These are phyloP conservation scores for Sanghuangporus sanghuang DNA, from an alignment of 1,284 basidiomycete species.

Conservation along the genomic window DNA sequence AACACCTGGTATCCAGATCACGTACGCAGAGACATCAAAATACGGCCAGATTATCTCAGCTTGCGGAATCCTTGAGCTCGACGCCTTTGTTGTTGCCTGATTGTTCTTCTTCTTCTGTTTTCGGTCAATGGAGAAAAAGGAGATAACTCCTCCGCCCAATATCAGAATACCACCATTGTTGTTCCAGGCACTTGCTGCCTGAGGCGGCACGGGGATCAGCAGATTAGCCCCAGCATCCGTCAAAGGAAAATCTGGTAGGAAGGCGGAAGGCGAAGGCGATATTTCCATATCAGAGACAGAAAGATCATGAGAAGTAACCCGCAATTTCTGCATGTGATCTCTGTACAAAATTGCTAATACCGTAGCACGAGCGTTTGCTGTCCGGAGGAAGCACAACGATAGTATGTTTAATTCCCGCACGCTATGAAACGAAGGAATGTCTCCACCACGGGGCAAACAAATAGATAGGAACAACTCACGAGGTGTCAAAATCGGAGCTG, in stretches of 20 bases:
- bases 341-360: conserved; percentile 15
- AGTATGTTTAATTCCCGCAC: conserved; percentile 74
- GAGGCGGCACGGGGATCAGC: conserved; percentile 43
- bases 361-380: conserved; percentile 6
- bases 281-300: conserved; percentile 10
- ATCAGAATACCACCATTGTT: conserved; percentile 62
- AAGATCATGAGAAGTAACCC: conserved; percentile 17
- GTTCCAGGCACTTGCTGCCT: conserved; percentile 29
- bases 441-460: neutral
- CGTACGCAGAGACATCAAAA: conserved; percentile 59
- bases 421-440: conserved; percentile 33
- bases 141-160: conserved; percentile 56
- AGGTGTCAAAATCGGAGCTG: conserved; percentile 54
- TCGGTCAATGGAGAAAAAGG: conserved; percentile 46
- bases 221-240: conserved; percentile 34
- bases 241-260: conserved; percentile 25
- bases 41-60: conserved; percentile 62
- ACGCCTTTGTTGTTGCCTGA: conserved; percentile 39
- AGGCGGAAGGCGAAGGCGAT: conserved; percentile 32
- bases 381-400: conserved; percentile 29
- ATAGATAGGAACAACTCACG: conserved; percentile 40
- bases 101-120: conserved; percentile 47
- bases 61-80: neutral
- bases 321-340: conserved; percentile 11
- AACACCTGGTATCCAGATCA: conserved; percentile 18